Conservation (phyloP, 805 yeast species). For the Schwanniomyces vanrijiae region DNA sequence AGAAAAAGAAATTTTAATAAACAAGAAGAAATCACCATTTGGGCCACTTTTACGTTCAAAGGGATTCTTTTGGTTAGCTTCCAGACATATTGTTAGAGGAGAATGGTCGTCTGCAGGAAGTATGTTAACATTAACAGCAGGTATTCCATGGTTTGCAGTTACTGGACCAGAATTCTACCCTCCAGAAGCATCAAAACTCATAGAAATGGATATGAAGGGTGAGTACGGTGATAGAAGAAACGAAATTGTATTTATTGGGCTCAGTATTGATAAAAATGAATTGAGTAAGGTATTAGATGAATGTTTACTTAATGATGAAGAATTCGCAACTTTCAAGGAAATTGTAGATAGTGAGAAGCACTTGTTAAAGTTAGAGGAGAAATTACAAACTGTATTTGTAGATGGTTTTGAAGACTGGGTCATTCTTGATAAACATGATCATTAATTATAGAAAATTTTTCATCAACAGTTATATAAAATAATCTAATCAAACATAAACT, state of each 20-base stretch:
- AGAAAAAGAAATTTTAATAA: slow-evolving; percentile 26
- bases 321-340: slow-evolving; percentile 25
- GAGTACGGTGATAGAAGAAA: slow-evolving; percentile 45
- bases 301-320: slow-evolving; percentile 42
- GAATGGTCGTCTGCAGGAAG: slow-evolving; percentile 48
- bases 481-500: too few relatives aligned
- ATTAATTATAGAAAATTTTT: background rate
- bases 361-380: slow-evolving; percentile 29
- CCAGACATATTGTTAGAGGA: slow-evolving; percentile 39
- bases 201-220: slow-evolving; percentile 37
- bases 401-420: slow-evolving; percentile 50
- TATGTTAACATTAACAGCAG: slow-evolving; percentile 41
- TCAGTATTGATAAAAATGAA: slow-evolving; percentile 26
- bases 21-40: slow-evolving; percentile 36
- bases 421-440: slow-evolving; percentile 4
- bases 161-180: slow-evolving; percentile 33
- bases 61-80: slow-evolving; percentile 43
- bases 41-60: slow-evolving; percentile 40
- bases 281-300: slow-evolving; percentile 31
- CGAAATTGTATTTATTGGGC: slow-evolving; percentile 47
- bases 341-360: slow-evolving; percentile 25
- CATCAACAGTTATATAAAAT: too few relatives aligned
- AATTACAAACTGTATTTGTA: slow-evolving; percentile 25
- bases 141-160: slow-evolving; percentile 44
- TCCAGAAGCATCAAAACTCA: slow-evolving; percentile 25